Evolutionary conservation across 768 basidiomycete genomes (phyloP), one percentile per base, ranked within the genome.

Genomic region (Sporobolomyces phaffii): DNA sequence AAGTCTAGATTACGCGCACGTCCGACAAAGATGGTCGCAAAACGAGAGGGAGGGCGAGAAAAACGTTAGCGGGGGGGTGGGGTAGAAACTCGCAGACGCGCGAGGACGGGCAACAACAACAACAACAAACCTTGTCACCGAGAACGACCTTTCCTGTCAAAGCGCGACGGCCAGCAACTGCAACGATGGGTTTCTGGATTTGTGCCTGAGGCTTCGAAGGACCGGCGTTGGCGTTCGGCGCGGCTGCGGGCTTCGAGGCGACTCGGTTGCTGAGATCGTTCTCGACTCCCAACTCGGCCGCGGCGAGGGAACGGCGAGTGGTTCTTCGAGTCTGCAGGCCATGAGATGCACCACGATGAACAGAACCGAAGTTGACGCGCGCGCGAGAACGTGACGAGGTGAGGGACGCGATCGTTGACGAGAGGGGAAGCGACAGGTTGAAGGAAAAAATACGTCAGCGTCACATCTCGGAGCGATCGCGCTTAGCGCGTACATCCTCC

Each of bases 201-300:
- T 44, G 22, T 3, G 11, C 10, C 11, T 50, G 34, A 44, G 53
- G 59, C 50, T 69, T 65, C 28, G 33, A 53, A 11, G 60, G 44
- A 5, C 31, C 53, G 5, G 58, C 60, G 18, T 26, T 29, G 15
- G 18, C 11, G 50, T 22, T 51, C 5, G 54, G 15, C 8, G 54
- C 51, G 48, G 49, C 28, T 24, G n/a, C 17, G 3, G 51, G 7
- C 40, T 31, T 45, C 9, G 43, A 18, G 22, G 53, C 22, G 47
- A 58, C 60, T 10, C 66, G 61, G 54, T 62, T 68, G 28, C 28
- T 40, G 38, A 70, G 44, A 45, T 70, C 69, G 60, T 70, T 70
- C 51, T 70, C 69, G 57, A 58, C 56, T 28, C 68, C 68, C 33
- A 64, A 41, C 24, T 57, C 63, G 14, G 50, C 41, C 34, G 45